Evolutionary conservation across 768 basidiomycete species (phyloP), one percentile per base, ranked within the genome.

Genomic region (Termitomyces sp.): DNA sequence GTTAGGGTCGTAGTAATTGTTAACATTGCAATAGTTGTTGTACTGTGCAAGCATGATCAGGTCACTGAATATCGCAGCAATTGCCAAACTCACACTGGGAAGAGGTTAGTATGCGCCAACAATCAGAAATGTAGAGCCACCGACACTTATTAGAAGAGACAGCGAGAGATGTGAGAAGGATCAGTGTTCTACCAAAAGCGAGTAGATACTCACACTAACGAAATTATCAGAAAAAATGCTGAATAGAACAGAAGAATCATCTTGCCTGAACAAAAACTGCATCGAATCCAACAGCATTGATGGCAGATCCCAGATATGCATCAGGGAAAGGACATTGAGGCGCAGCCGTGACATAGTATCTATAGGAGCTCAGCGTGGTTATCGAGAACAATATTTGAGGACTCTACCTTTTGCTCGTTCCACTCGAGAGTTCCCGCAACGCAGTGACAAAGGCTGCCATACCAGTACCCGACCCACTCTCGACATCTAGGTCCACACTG

Each of bases 261-360:
- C 63, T 57, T 28, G 46, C 65, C 53, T 65, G 65, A 78, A 79
- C 88, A 64, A 87, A 90, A 59, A 92, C 74, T 1, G 87, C 87
- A 71, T 91, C 90, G 63, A 90, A 91, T 5, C 71, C 79, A 15
- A 83, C 88, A 2, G 78, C 68, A 66, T 87, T 83, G 61, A 91
- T 74, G 28, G 86, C 85, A 16, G 78, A 77, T 20, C 85, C 81
- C 4, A 90, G 72, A 48, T 81, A 78, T 9, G 80, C 81, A 68
- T 90, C 89, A 4, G 89, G 88, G 73, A 81, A 91, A 5, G 87
- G 85, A 67, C 89, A 90, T 70, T 78, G 87, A 35, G 83, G 84
- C 5, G 86, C 84, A 36, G 79, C 86, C 54, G 86, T 87, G 59
- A 89, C 71, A 65, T 85, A 89, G 73, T 86, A 90, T 66, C 85